Conservation (phyloP, 23 red algal species). For the Gracilaria domingensis region DNA sequence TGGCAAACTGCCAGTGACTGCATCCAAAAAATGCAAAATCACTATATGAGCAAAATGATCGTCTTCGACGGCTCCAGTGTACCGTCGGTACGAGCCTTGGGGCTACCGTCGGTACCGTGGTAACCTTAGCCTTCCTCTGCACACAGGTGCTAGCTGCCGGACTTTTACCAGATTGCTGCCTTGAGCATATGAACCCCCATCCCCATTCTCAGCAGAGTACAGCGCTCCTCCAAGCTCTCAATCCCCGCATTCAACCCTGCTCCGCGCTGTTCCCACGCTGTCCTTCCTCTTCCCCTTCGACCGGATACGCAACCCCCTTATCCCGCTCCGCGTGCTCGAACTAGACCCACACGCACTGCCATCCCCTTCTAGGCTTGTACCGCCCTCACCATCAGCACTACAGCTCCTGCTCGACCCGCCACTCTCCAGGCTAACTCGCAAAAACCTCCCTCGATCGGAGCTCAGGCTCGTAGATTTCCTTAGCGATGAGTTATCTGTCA, state of each 20-base stretch:
- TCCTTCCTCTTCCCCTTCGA: conserved; percentile 15
- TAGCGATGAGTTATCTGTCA: not conserved
- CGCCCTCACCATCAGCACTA: not conserved
- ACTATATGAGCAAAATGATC: no score
- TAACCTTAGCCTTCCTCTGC: no score
- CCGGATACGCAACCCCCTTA: conserved; percentile 24
- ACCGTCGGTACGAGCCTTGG: no score
- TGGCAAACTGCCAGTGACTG: no score
- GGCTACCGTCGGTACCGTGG: no score
- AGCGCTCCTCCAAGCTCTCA: not conserved
- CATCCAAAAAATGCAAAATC: no score
- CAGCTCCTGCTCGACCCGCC: not conserved
- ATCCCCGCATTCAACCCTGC: not conserved
- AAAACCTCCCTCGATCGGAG: not conserved
- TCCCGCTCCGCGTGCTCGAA: conserved; percentile 12
- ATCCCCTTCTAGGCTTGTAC: not conserved
- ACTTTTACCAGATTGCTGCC: no score
- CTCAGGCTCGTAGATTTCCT: conserved; percentile 3
- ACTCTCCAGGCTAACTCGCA: conserved; percentile 12
- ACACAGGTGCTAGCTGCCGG: no score
- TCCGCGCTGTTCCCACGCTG: not conserved
- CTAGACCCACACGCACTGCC: not conserved
- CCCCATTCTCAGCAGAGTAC: no score
- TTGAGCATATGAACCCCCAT: no score
- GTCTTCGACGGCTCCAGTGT: no score